These are phyloP conservation scores for Pestalotiopsis sp. DNA, from an alignment of 2,329 filamentous ascomycete species.

Conservation along the genomic window DNA sequence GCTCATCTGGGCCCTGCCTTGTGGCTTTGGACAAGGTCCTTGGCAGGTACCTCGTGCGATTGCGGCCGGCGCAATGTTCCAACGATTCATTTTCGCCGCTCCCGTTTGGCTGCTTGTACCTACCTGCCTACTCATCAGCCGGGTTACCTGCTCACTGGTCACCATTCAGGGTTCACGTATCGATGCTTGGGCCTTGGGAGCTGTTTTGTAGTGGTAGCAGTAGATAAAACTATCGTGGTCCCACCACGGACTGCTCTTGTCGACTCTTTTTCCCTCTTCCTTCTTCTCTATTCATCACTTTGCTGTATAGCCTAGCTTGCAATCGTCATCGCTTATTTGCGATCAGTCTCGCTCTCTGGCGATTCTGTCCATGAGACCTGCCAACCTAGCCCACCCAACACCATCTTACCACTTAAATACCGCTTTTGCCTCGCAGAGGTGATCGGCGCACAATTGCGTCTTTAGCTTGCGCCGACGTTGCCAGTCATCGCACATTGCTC, in stretches of 20 bases:
- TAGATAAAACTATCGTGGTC: conserved; percentile 13
- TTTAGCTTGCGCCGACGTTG: not conserved
- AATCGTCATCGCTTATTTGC: not conserved
- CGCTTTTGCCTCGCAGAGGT: not conserved
- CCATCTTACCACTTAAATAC: not conserved
- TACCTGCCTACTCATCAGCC: not conserved
- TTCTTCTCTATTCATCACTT: not conserved
- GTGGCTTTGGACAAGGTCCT: not conserved
- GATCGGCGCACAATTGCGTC: conserved; percentile 3
- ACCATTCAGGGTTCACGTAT: conserved; percentile 12
- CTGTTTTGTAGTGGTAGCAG: not conserved
- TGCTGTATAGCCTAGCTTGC: not conserved
- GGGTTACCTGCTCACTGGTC: not conserved
- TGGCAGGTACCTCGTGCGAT: conserved; percentile 1
- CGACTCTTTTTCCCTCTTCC: not conserved
- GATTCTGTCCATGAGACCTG: not conserved
- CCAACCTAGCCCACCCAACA: not conserved
- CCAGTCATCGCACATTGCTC: not conserved
- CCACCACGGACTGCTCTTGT: not conserved
- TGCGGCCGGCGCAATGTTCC: not conserved
- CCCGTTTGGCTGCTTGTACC: conserved; percentile 1
- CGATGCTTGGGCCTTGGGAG: not conserved
- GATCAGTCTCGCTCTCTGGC: not conserved
- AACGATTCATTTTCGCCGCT: conserved; percentile 4
- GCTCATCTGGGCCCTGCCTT: not conserved